These are phyloP conservation scores for Apiotrichum mycotoxinovorans DNA, from an alignment of 1,284 basidiomycete species.

Conservation along the genomic window DNA sequence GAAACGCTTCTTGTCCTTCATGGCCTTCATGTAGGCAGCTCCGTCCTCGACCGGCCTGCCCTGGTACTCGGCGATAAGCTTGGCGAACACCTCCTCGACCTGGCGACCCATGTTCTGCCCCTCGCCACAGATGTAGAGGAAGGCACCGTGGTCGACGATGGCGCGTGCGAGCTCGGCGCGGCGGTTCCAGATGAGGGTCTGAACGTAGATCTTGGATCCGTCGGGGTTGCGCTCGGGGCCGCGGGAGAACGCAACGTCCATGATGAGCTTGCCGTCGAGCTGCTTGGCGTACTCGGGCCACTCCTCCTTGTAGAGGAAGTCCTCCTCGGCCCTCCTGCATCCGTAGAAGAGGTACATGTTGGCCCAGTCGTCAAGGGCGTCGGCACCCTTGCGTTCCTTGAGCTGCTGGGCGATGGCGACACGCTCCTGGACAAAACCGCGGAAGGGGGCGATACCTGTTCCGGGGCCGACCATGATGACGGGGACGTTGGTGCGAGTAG, in stretches of 20 bases:
- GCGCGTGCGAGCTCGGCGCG: slow-evolving; percentile 75
- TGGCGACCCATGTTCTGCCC: slow-evolving; percentile 93
- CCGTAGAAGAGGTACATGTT: slow-evolving; percentile 92
- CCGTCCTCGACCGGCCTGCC: slow-evolving; percentile 82
- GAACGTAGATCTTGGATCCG: slow-evolving; percentile 91
- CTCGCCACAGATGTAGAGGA: slow-evolving; percentile 93
- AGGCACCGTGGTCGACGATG: slow-evolving; percentile 87
- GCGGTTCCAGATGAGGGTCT: slow-evolving; percentile 85
- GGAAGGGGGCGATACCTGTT: slow-evolving; percentile 97
- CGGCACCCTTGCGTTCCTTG: slow-evolving; percentile 81
- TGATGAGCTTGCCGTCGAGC: slow-evolving; percentile 82
- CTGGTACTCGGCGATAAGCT: slow-evolving; percentile 91
- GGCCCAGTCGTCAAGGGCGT: slow-evolving; percentile 92
- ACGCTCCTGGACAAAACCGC: slow-evolving; percentile 96
- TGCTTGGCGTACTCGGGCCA: slow-evolving; percentile 84
- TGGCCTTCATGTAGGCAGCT: slow-evolving; percentile 77
- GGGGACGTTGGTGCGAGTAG: slow-evolving; percentile 94
- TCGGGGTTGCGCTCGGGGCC: slow-evolving; percentile 74
- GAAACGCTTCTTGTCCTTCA: slow-evolving; percentile 71
- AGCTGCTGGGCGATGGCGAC: slow-evolving; percentile 90
- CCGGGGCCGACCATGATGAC: slow-evolving; percentile 99
- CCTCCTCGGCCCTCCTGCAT: slow-evolving; percentile 78
- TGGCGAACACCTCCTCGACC: slow-evolving; percentile 80
- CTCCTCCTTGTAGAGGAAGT: slow-evolving; percentile 91
- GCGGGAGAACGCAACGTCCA: slow-evolving; percentile 85